Evolutionary conservation across 345 rosid species (phyloP).

Genomic region (Camelina sativa): DNA sequence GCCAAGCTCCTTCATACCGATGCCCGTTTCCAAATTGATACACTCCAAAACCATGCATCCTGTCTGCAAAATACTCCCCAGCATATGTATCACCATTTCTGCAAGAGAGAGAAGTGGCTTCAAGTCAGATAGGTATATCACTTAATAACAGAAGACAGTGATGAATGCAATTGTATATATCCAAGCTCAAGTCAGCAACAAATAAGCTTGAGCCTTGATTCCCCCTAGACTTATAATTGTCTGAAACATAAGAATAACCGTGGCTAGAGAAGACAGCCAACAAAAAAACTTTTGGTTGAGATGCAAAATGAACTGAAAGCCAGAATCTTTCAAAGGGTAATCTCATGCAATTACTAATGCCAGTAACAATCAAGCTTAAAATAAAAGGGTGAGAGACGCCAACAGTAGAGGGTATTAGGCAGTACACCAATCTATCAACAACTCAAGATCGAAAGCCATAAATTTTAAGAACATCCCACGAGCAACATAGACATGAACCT

Average conservation of each 20-base stretch:
- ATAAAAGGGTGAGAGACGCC: neutral
- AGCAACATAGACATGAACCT: conserved; percentile 13
- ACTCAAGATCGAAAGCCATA: conserved; percentile 21
- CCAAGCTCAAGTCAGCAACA: conserved; percentile 9
- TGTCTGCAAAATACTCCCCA: conserved; percentile 88
- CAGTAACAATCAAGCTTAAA: neutral
- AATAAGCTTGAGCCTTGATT: conserved; percentile 15
- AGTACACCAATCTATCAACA: conserved; percentile 18
- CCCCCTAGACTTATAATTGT: neutral
- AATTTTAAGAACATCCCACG: neutral
- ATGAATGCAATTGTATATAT: conserved; percentile 2
- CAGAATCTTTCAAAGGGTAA: neutral
- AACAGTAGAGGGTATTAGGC: neutral
- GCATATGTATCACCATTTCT: conserved; percentile 80
- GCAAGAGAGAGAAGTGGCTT: conserved; percentile 27
- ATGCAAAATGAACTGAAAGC: conserved; percentile 12
- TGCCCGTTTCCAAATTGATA: conserved; percentile 82
- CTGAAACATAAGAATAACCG: neutral
- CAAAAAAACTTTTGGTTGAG: conserved; percentile 1
- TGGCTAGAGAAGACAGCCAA: conserved; percentile 7
- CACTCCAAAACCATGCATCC: conserved; percentile 84
- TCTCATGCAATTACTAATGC: neutral
- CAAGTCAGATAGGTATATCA: conserved; percentile 32
- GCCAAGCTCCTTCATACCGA: conserved; percentile 88
- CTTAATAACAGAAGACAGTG: conserved; percentile 6